Percentiles rank a stretch among this genome's conserved stretches.
Evolutionary conservation across 768 basidiomycete genomes (phyloP).

Genomic region (Tylopilus rubrobrunneus): DNA sequence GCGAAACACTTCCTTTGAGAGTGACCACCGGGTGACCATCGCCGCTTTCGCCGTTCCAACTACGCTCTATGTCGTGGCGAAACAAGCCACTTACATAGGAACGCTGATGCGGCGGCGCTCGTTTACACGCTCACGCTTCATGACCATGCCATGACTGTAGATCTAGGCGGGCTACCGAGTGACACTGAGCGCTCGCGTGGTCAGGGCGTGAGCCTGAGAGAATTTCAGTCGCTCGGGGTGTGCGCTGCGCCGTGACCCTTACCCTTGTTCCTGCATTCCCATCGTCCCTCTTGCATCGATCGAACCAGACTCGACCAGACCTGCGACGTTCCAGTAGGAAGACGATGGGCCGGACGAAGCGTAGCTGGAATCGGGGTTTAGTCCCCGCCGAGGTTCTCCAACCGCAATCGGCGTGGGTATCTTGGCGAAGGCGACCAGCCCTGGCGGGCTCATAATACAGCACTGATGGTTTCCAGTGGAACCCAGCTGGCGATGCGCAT

Average conservation of each 20-base stretch:
- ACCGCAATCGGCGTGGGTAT: background rate
- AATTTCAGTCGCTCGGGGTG: background rate
- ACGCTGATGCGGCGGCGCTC: background rate
- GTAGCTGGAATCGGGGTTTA: background rate
- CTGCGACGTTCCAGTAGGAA: background rate
- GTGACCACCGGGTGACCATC: background rate
- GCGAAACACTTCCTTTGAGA: too few species aligned
- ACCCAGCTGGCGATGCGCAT: background rate
- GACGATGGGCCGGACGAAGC: too few species aligned
- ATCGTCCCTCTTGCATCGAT: background rate
- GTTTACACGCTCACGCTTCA: background rate
- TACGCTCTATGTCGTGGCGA: background rate
- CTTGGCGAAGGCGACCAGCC: background rate
- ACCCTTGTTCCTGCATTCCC: background rate
- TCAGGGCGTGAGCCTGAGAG: conserved; percentile 2
- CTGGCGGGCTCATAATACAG: background rate
- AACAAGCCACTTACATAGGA: background rate
- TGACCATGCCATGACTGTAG: background rate
- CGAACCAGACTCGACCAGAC: background rate
- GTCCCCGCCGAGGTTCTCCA: background rate
- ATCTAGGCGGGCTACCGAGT: conserved; percentile 1
- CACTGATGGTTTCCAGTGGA: background rate
- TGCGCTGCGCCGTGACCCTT: background rate
- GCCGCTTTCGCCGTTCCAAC: background rate
- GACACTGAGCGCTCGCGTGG: conserved; percentile 9